Base-by-base conservation (phyloP, 768 basidiomycete genomes). In the Hypsizygus marmoreus region DNA sequence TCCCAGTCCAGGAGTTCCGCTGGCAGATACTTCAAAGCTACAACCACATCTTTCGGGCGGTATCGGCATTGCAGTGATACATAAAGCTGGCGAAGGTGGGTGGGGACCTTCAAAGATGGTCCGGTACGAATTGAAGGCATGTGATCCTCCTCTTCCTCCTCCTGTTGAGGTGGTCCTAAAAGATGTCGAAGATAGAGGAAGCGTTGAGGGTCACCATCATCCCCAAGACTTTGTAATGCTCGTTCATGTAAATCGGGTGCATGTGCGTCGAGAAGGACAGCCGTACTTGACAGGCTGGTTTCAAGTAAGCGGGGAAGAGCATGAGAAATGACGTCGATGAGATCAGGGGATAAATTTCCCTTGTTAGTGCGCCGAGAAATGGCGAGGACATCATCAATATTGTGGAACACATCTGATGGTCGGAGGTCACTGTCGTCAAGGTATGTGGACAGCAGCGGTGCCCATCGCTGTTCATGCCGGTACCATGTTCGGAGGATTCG, bases 401-500 rank as follows among this genome's bases (percentile, higher is more conserved):
- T 77, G n/a, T 65, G 59, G 57, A 95, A 84, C n/a, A 91, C 54
- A 19, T 88, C 86, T 2, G 73, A 59, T 3, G 75, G 58, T 7
- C 69, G 73, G 34, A 89, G 64, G 34, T 83, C 80, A 2, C 81
- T 74, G 64, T 97, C 95, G 14, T 80, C 75, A 31, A 98, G 62
- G 59, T 85, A 88, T 3, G 90, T 86, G 37, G 75, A 70, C 20
- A 95, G 66, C 26, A 97, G 72, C 12, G 78, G 73, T 3, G 78
- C 74, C 94, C 93, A 98, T 49, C 79, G 74, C 17, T 68, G 75
- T 36, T 95, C 89, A 39, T 84, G 82, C 13, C 80, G 75, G 67
- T 91, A 83, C 76, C 89, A 86, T 7, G 79, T 74, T 31, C 93
- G 84, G 19, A 99, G 72, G 49, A 99, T 95, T 29, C 94, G 82